Percentiles rank a stretch among this genome's conserved stretches.
These are phyloP conservation scores for Dactylis glomerata DNA, from an alignment of 176 grass and related monocot species.

Conservation along the genomic window DNA sequence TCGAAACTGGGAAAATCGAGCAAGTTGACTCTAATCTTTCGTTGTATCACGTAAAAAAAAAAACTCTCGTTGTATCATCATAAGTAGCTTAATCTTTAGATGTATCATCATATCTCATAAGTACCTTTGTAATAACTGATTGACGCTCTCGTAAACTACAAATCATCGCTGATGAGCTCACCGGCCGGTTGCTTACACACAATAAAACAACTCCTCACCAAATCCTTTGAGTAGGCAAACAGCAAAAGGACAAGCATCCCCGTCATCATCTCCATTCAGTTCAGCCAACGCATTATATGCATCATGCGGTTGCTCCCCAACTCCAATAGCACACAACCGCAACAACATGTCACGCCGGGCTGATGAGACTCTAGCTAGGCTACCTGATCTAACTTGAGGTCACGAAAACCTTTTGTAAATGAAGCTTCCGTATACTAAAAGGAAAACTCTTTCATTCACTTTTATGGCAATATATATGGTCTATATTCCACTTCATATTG, in stretches of 20 bases:
- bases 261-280: not conserved
- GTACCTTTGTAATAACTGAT: too few relatives aligned
- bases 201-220: not conserved
- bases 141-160: too few relatives aligned
- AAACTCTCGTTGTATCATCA: too few relatives aligned
- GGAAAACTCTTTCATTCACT: too few relatives aligned
- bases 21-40: too few relatives aligned
- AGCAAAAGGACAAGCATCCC: conserved; percentile 16
- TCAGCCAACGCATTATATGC: not conserved
- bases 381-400: not conserved
- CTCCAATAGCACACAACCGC: conserved; percentile 16
- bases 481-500: not conserved
- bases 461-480: too few relatives aligned
- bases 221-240: conserved; percentile 14
- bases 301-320: conserved; percentile 32
- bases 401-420: not conserved
- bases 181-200: not conserved
- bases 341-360: not conserved
- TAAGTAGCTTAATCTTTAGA: too few relatives aligned
- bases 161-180: not conserved
- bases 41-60: too few relatives aligned
- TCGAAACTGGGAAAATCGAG: too few relatives aligned
- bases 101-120: too few relatives aligned
- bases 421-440: too few relatives aligned
- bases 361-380: not conserved